Base-by-base conservation (phyloP, 495 filamentous ascomycete genomes). In the Trichoderma asperelloides region DNA sequence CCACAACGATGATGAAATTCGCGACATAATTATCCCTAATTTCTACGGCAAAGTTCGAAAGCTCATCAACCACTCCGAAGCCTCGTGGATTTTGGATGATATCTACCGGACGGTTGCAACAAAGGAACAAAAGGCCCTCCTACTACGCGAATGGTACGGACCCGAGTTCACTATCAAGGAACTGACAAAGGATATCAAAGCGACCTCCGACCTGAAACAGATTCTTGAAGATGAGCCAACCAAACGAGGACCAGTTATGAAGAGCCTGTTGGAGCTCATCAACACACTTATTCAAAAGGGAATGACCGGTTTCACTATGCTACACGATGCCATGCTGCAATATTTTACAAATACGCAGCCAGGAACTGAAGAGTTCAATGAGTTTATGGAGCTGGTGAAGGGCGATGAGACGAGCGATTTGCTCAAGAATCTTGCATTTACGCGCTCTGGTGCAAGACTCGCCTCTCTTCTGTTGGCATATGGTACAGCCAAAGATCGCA, bases 321-420 rank as follows among this genome's bases (percentile, higher is more conserved):
- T 98, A 6, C 96, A 99, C 76, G 94, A 96, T 70, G 96, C 95
- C 25, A 96, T 98, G 94, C 85, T 97, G 62, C 93, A 99, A 74
- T 98, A 97, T 75, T 95, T 92, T 78, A 82, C 91, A 62, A 93
- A 89, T 73, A 85, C 87, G 60, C 89, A 88, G 63, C 81, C 86
- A 15, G 91, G 88, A 23, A 90, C 86, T 71, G 85, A 87, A 49
- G 94, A 97, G 74, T 82, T 88, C 47, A 90, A 84, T 47, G 93
- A 96, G 70, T 97, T 95, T 72, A 80, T 97, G 63, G 94, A 98
- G 73, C 78, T 96, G 63, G 80, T 98, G 70, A 96, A 95, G 79
- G 88, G 89, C 45, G 94, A 97, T 68, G 92, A 94, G 72, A 89
- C 90, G 65, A 89, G 91, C 55, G 92, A 96, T 74, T 77, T 96